phyloP scores from a whole-genome alignment of 192 early-diverging fungal species.

The Linnemannia elongata region DNA sequence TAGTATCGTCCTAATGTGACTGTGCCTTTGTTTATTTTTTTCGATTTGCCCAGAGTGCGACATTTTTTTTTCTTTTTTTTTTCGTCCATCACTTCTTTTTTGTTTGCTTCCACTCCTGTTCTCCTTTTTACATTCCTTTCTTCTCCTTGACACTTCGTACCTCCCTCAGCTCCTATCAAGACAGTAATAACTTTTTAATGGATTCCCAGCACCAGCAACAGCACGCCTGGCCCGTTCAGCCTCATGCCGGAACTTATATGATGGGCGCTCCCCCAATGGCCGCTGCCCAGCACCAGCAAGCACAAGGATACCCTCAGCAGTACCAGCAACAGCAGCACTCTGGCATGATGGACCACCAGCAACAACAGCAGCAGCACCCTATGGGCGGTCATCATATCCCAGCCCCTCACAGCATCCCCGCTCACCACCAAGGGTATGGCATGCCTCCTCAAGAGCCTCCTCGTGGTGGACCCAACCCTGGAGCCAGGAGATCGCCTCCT shows the following conservation, averaged over 20 bases:
- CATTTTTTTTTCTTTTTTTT: constrained; percentile 1
- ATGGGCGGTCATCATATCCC: constrained; percentile 23
- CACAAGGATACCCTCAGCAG: background rate
- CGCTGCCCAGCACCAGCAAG: constrained; percentile 10
- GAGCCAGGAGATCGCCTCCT: constrained; percentile 29
- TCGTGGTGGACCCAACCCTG: constrained; percentile 10
- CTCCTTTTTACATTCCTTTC: background rate
- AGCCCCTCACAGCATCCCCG: background rate
- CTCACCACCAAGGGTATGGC: constrained; percentile 28
- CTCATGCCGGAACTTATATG: constrained; percentile 32
- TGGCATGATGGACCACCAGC: constrained; percentile 25
- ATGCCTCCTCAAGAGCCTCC: constrained; percentile 25
- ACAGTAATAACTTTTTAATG: background rate
- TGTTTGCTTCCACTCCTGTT: background rate
- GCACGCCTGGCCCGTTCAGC: constrained; percentile 37
- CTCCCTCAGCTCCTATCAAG: background rate
- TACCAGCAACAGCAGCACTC: constrained; percentile 43
- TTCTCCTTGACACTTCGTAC: background rate
- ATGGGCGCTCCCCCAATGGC: constrained; percentile 21
- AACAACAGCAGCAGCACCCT: constrained; percentile 20
- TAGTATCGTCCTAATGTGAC: too few species aligned
- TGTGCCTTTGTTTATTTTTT: background rate
- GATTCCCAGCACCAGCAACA: constrained; percentile 43
- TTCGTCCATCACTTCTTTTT: background rate
- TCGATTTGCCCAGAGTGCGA: background rate